Conservation (phyloP, 257 asterid genomes). For the Solanum pennellii region DNA sequence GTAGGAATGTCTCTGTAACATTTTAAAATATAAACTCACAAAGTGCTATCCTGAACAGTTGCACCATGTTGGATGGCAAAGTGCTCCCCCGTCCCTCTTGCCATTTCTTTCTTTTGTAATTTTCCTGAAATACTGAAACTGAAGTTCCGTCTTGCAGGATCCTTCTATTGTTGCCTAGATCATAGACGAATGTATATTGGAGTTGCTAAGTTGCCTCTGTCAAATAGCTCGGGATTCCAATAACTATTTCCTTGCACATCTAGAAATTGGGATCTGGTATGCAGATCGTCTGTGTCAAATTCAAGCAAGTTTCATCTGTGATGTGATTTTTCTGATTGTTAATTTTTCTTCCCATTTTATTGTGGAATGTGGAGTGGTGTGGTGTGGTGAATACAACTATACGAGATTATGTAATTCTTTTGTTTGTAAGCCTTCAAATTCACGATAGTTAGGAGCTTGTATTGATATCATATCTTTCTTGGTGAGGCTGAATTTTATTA, state of each 20-base stretch:
- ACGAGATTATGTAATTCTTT: background rate
- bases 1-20: background rate
- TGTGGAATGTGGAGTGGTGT: conserved; percentile 1
- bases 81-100: background rate
- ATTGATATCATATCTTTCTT: background rate
- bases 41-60: background rate
- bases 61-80: background rate
- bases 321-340: background rate
- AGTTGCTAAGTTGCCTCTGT: conserved; percentile 1
- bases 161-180: conserved; percentile 19
- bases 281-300: background rate
- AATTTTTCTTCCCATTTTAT: background rate
- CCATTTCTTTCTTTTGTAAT: background rate
- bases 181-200: background rate
- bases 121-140: background rate
- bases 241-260: background rate
- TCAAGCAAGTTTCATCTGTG: background rate
- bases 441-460: background rate
- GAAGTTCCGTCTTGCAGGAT: conserved; percentile 11
- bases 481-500: background rate
- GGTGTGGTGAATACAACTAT: background rate
- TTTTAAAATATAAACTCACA: background rate
- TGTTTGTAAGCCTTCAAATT: background rate
- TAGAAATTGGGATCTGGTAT: background rate
- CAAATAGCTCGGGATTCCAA: background rate